Conservation (phyloP, 192 early-diverging fungal genomes). For the Glomus cerebriforme region DNA sequence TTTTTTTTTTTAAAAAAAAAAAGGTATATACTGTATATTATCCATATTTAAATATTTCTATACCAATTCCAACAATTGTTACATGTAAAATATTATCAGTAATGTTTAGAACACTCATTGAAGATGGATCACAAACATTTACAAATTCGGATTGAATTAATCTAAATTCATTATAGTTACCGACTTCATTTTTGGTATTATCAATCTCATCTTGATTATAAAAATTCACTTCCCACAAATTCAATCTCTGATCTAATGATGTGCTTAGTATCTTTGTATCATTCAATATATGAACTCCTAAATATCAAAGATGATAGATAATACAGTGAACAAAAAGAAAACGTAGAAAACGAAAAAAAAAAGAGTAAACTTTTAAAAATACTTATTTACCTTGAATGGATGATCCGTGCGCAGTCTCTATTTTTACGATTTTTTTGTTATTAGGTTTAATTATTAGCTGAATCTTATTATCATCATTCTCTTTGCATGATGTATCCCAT, state of each 20-base stretch:
- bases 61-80: slow-evolving; percentile 61
- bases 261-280: slow-evolving; percentile 47
- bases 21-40: too few species aligned
- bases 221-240: slow-evolving; percentile 50
- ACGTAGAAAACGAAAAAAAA: too few species aligned
- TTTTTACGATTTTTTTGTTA: slow-evolving; percentile 26
- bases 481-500: neutral
- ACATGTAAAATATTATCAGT: slow-evolving; percentile 25
- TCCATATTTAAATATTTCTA: slow-evolving; percentile 49
- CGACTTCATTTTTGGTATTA: neutral
- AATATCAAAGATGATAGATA: slow-evolving; percentile 19
- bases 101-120: slow-evolving; percentile 46
- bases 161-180: slow-evolving; percentile 19
- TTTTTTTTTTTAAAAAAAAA: too few species aligned
- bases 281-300: slow-evolving; percentile 47
- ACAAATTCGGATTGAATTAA: slow-evolving; percentile 50
- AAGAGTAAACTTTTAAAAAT: neutral
- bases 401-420: slow-evolving; percentile 64
- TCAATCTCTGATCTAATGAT: slow-evolving; percentile 73
- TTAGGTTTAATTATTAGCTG: neutral
- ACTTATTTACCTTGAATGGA: slow-evolving; percentile 63
- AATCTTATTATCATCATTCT: neutral
- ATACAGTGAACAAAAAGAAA: neutral
- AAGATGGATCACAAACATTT: slow-evolving; percentile 68
- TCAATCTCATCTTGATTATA: neutral